Evolutionary conservation across 495 filamentous ascomycete genomes (phyloP).

Genomic region (Cercophora newfieldiana): DNA sequence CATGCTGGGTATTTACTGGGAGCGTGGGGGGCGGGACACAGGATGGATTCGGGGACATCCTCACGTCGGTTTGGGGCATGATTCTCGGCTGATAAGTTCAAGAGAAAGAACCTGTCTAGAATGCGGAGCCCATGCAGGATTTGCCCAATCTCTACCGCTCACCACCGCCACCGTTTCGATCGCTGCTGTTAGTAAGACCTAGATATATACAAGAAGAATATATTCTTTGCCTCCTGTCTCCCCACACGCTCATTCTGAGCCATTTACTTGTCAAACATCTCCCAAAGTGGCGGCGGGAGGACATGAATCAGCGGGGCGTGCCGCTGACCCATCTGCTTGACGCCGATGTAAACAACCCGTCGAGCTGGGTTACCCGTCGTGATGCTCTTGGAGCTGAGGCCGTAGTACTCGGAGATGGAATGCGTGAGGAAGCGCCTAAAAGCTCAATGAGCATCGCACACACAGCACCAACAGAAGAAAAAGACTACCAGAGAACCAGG

Average conservation of each 20-base stretch:
- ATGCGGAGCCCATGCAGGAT: too few species aligned
- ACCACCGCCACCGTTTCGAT: too few species aligned
- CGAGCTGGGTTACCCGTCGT: conserved; percentile 73
- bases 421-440: conserved; percentile 89
- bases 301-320: conserved; percentile 9
- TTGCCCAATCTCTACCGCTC: too few species aligned
- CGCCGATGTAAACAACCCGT: conserved; percentile 86
- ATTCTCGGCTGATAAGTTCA: background rate
- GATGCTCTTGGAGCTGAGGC: conserved; percentile 79
- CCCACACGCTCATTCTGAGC: background rate
- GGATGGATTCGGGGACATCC: background rate
- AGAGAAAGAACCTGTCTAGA: too few species aligned
- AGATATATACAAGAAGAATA: background rate
- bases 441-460: conserved; percentile 2
- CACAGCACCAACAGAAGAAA: background rate
- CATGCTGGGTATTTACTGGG: background rate
- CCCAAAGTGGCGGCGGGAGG: conserved; percentile 36
- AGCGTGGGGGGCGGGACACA: background rate
- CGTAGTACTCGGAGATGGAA: conserved; percentile 89
- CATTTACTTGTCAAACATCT: conserved; percentile 30
- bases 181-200: too few species aligned
- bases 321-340: conserved; percentile 49
- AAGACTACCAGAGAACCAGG: background rate
- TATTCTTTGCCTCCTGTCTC: background rate
- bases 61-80: background rate